phyloP scores from a whole-genome alignment of 805 yeast species.

The Saccharomyces jurei region DNA sequence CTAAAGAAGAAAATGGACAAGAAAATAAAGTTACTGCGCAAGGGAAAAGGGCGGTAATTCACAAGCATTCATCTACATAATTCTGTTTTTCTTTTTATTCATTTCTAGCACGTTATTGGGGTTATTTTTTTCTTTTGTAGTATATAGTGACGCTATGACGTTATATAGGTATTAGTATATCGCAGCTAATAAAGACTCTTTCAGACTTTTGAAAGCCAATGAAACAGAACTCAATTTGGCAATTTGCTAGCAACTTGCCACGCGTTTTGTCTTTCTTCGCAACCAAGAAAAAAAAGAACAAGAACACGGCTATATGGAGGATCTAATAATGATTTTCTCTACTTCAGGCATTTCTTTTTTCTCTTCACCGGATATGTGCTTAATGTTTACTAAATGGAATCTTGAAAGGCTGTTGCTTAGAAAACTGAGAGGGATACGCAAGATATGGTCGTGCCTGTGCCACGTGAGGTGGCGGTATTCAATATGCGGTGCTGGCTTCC shows the following conservation, averaged over 20 bases:
- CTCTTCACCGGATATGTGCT: neutral
- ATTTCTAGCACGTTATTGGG: neutral
- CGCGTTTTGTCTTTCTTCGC: neutral
- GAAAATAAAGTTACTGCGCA: conserved; percentile 5
- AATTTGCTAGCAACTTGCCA: neutral
- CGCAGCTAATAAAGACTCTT: neutral
- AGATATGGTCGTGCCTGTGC: neutral
- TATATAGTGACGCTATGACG: neutral
- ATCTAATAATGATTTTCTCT: neutral
- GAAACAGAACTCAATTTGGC: neutral
- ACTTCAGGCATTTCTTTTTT: neutral
- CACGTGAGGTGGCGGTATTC: neutral
- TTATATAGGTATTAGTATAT: neutral
- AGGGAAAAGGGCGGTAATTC: neutral
- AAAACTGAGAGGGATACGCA: neutral
- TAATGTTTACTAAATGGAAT: neutral
- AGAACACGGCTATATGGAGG: neutral
- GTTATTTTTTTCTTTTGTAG: neutral
- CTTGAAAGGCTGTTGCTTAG: neutral
- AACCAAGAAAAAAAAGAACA: neutral
- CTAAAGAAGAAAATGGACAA: conserved; percentile 6
- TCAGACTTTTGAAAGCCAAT: neutral
- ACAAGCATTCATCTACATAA: conserved; percentile 2
- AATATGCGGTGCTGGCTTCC: neutral
- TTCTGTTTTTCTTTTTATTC: neutral